phyloP scores from a whole-genome alignment of 2,329 filamentous ascomycete genomes.

The Fusarium sambucinum region DNA sequence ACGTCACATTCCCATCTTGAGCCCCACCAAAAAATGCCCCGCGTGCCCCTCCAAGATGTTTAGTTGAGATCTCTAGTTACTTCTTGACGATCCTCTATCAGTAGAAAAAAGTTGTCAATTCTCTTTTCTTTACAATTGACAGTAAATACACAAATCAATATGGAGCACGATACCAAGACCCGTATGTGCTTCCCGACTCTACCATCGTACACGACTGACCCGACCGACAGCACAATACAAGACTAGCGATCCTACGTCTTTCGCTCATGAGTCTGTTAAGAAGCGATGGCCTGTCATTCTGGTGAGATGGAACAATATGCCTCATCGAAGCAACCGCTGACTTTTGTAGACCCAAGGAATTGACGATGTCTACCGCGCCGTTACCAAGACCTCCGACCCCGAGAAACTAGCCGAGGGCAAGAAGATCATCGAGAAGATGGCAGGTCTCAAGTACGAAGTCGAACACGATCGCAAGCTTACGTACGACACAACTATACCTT shows the following conservation, averaged over 20 bases:
- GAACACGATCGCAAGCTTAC: conserved; percentile 86
- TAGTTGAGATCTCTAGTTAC: conserved; percentile 14
- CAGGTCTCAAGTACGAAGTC: conserved; percentile 91
- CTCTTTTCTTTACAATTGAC: background rate
- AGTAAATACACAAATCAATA: conserved; percentile 50
- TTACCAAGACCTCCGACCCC: conserved; percentile 68
- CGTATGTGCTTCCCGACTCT: conserved; percentile 62
- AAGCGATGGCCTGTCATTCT: conserved; percentile 95
- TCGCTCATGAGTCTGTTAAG: conserved; percentile 85
- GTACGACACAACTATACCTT: conserved; percentile 61
- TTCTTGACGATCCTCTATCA: conserved; percentile 25
- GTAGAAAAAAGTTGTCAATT: conserved; percentile 2
- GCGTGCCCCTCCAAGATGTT: conserved; percentile 47
- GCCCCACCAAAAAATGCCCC: conserved; percentile 45
- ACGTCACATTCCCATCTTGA: conserved; percentile 45
- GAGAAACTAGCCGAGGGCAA: conserved; percentile 84
- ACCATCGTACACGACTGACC: conserved; percentile 27
- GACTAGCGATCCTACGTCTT: conserved; percentile 86
- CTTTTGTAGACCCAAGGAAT: conserved; percentile 82
- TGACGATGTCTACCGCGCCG: conserved; percentile 89
- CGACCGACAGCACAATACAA: conserved; percentile 74
- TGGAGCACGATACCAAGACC: conserved; percentile 82
- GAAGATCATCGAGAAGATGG: conserved; percentile 81
- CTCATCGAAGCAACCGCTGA: conserved; percentile 11
- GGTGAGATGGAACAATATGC: conserved; percentile 61